Evolutionary conservation across 2,329 filamentous ascomycete genomes (phyloP), one percentile per base, ranked within the genome.

Genomic region (Capronia americana): DNA sequence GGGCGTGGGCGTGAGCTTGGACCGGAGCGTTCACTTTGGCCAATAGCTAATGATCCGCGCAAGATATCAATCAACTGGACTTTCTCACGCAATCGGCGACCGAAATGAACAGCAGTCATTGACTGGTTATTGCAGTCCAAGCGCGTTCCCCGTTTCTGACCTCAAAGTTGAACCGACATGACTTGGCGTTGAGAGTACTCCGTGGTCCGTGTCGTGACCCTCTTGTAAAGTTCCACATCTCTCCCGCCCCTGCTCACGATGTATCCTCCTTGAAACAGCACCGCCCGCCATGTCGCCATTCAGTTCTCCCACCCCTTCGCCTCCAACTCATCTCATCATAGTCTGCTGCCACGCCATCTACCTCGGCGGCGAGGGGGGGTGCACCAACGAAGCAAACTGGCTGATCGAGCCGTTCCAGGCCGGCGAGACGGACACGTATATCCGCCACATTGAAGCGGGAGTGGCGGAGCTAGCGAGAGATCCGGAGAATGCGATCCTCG

Each of bases 291-390:
- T 44, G 38, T n/a, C 38, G 3, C 17, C 14, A 1, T 44, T 17
- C 5, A 6, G 17, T 44, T n/a, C 6, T n/a, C n/a, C n/a, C n/a
- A n/a, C n/a, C 5, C 1, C 38, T 0, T 7, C 53, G 8, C 14
- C 3, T n/a, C 54, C 57, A 14, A 50, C 46, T 88, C 84, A 91
- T 70, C 84, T 96, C 11, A 86, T 96, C 59, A 80, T 96, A 56
- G 90, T 96, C 58, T 95, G 92, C 81, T 93, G 92, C 76, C 92
- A 96, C 79, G 91, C 88, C 30, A 92, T 94, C 65, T 96, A 90
- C 83, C 78, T 83, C 14, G 88, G 88, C 28, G 87, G 88, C 0
- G 61, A 48, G n/a, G 57, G 53, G 14, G 20, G 38, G 4, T 61
- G 44, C n/a, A 20, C 58, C 20, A 41, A 65, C 26, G 70, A 70